Percentiles rank a stretch among this genome's conserved stretches.
phyloP scores from a whole-genome alignment of 139 green algal species.

The Dunaliella primolecta region DNA sequence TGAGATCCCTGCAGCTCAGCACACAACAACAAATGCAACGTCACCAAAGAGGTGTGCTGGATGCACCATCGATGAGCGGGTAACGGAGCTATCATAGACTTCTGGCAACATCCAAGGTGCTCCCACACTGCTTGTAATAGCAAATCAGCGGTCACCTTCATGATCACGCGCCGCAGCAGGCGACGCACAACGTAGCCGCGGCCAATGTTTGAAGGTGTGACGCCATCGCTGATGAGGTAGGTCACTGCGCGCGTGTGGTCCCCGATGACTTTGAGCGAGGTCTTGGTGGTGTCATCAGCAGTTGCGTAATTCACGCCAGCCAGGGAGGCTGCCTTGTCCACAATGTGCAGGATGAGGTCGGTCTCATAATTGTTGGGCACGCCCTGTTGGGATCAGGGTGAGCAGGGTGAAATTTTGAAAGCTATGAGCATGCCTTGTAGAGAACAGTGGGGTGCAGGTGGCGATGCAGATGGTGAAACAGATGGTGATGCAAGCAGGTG shows the following conservation, averaged over 20 bases:
- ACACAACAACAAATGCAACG: too few relatives aligned
- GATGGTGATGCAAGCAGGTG: not conserved
- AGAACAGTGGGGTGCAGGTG: too few relatives aligned
- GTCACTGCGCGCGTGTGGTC: constrained; percentile 80
- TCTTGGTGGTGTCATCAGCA: constrained; percentile 44
- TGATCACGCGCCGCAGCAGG: constrained; percentile 78
- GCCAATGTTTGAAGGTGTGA: constrained; percentile 84
- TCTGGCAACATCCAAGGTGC: too few relatives aligned
- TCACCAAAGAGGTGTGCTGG: too few relatives aligned
- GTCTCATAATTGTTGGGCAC: constrained; percentile 95
- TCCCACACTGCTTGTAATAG: too few relatives aligned
- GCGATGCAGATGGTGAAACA: not conserved
- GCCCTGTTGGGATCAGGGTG: constrained; percentile 62
- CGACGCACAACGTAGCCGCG: constrained; percentile 87
- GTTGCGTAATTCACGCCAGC: constrained; percentile 65
- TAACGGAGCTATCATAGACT: too few relatives aligned
- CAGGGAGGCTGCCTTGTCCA: constrained; percentile 66
- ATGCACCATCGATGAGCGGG: too few relatives aligned
- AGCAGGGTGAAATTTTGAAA: not conserved
- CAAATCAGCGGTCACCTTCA: too few relatives aligned
- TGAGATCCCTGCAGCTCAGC: too few relatives aligned
- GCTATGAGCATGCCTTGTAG: too few relatives aligned
- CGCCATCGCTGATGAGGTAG: constrained; percentile 86
- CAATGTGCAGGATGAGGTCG: constrained; percentile 88
- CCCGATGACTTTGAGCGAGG: constrained; percentile 78